Conservation (phyloP, 257 asterid species). For the Rauvolfia tetraphylla region DNA sequence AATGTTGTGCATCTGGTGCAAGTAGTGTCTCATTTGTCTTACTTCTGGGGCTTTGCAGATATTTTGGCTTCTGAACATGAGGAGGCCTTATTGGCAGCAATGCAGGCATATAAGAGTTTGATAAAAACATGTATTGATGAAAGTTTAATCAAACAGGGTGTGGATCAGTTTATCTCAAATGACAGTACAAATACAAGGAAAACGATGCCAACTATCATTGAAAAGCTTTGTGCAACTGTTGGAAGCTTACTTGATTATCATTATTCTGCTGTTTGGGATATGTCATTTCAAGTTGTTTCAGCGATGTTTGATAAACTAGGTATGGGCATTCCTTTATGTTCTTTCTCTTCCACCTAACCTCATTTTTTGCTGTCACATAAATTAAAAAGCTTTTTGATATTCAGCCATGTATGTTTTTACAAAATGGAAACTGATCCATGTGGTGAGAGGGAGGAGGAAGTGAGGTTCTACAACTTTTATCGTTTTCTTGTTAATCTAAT, state of each 20-base stretch:
- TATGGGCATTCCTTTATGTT: slow-evolving; percentile 25
- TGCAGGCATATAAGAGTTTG: slow-evolving; percentile 70
- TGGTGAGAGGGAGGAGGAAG: not conserved
- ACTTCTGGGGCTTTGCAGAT: slow-evolving; percentile 42
- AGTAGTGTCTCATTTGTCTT: not conserved
- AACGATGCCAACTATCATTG: slow-evolving; percentile 72
- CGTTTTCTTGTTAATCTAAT: not conserved
- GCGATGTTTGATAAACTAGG: slow-evolving; percentile 86
- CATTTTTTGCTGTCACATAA: not conserved
- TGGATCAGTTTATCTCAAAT: slow-evolving; percentile 42
- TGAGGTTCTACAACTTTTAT: not conserved
- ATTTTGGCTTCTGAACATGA: slow-evolving; percentile 83
- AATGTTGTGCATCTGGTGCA: not conserved
- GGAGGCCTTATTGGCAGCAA: slow-evolving; percentile 71
- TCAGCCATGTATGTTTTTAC: not conserved
- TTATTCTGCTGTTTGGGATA: slow-evolving; percentile 73
- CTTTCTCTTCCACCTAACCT: not conserved
- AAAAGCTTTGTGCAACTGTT: slow-evolving; percentile 70
- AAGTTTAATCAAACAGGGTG: slow-evolving; percentile 66
- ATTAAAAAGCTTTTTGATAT: not conserved
- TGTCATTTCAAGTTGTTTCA: slow-evolving; percentile 78
- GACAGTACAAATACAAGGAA: slow-evolving; percentile 42
- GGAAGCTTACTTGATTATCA: slow-evolving; percentile 81
- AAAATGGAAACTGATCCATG: not conserved
- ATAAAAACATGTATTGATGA: slow-evolving; percentile 74